Percentiles rank a stretch among this genome's conserved stretches.
phyloP scores from a whole-genome alignment of 352 stramenopile genomes.

The Phytophthora agathidicida region DNA sequence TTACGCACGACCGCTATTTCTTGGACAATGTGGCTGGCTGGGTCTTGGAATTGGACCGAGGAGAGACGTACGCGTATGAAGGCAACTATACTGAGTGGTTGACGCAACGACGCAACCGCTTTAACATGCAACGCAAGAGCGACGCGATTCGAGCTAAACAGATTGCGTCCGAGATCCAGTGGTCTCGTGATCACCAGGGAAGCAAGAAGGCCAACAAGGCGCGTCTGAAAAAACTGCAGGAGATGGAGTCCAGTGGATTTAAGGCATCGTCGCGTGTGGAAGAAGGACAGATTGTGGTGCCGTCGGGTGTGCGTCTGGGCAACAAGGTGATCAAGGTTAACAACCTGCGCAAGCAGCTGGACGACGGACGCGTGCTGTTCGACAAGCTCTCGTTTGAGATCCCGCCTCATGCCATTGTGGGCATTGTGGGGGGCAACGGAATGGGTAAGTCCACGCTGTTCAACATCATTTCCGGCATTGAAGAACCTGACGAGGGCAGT shows the following conservation, averaged over 20 bases:
- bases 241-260: conserved; percentile 80
- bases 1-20: conserved; percentile 99
- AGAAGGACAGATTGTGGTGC: conserved; percentile 92
- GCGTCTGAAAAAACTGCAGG: conserved; percentile 92
- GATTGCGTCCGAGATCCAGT: conserved; percentile 94
- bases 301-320: conserved; percentile 91
- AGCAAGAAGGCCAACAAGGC: conserved; percentile 93
- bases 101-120: conserved; percentile 93
- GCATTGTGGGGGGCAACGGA: conserved; percentile 98
- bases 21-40: conserved; percentile 97
- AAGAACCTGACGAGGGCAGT: conserved; percentile 83
- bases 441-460: conserved; percentile 98
- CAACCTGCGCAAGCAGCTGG: conserved; percentile 75
- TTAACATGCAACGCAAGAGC: conserved; percentile 95
- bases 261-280: conserved; percentile 64
- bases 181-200: conserved; percentile 88
- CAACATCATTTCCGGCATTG: conserved; percentile 94
- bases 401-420: conserved; percentile 95
- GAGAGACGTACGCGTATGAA: conserved; percentile 97
- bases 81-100: conserved; percentile 99
- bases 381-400: conserved; percentile 94
- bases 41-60: conserved; percentile 98
- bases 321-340: conserved; percentile 92
- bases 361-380: conserved; percentile 91
- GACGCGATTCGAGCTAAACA: conserved; percentile 92